Percentiles rank a stretch among this genome's conserved stretches.
These are phyloP conservation scores for Dioscorea cayenensis DNA, from an alignment of 116 monocot species.

Conservation along the genomic window DNA sequence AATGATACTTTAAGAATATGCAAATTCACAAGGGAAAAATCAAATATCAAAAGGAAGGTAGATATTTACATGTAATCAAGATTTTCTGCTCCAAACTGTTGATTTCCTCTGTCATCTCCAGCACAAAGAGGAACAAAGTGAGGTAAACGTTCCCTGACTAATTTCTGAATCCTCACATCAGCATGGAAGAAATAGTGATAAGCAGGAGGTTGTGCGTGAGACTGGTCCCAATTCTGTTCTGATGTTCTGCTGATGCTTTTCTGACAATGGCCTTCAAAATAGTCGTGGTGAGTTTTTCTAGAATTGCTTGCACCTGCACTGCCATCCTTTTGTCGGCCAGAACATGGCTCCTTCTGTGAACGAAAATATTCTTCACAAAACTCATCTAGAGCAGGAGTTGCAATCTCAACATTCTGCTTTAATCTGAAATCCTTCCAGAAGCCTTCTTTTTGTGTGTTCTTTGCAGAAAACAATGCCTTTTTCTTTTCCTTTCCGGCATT, in stretches of 20 bases:
- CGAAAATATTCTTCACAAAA: slow-evolving; percentile 88
- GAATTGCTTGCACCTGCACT: slow-evolving; percentile 19
- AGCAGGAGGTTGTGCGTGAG: slow-evolving; percentile 50
- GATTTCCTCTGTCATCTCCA: slow-evolving; percentile 13
- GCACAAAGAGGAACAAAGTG: slow-evolving; percentile 68
- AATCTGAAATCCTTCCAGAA: slow-evolving; percentile 31
- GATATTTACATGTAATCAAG: slow-evolving; percentile 60
- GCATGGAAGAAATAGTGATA: slow-evolving; percentile 65
- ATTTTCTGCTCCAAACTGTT: slow-evolving; percentile 23
- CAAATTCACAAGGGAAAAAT: not conserved
- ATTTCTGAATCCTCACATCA: slow-evolving; percentile 46
- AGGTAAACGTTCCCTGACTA: slow-evolving; percentile 45
- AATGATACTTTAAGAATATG: slow-evolving; percentile 5
- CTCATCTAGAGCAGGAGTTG: slow-evolving; percentile 80
- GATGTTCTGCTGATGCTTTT: slow-evolving; percentile 6
- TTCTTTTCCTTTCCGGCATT: slow-evolving; percentile 6
- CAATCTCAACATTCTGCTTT: slow-evolving; percentile 27
- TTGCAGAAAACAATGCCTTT: not conserved
- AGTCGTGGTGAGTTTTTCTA: slow-evolving; percentile 15
- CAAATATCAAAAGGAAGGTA: not conserved
- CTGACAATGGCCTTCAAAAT: slow-evolving; percentile 14
- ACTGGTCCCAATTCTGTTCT: slow-evolving; percentile 11
- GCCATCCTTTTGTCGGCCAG: slow-evolving; percentile 14
- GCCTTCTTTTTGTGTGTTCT: slow-evolving; percentile 15
- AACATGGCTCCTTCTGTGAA: slow-evolving; percentile 16